Evolutionary conservation across 2,329 filamentous ascomycete genomes (phyloP).

Genomic region (Fusarium burgessii): DNA sequence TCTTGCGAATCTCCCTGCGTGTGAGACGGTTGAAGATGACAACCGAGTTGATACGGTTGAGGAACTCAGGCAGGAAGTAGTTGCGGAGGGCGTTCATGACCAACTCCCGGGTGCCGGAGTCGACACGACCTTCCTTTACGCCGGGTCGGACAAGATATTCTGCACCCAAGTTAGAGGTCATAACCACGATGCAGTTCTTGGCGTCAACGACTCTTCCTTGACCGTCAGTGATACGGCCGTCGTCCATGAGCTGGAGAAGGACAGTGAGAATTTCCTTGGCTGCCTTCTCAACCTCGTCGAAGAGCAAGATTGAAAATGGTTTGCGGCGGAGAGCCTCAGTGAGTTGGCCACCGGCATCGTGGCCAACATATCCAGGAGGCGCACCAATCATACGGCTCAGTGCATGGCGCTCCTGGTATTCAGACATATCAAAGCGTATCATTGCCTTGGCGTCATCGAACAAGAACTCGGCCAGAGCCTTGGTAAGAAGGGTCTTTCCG

Average conservation of each 20-base stretch:
- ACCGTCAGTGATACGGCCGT: slow-evolving; percentile 97
- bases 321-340: slow-evolving; percentile 94
- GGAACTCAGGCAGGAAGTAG: slow-evolving; percentile 98
- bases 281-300: slow-evolving; percentile 98
- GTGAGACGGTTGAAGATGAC: slow-evolving; percentile 99
- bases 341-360: slow-evolving; percentile 94
- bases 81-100: slow-evolving; percentile 92
- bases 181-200: slow-evolving; percentile 98
- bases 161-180: slow-evolving; percentile 97
- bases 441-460: slow-evolving; percentile 98
- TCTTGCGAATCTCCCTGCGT: slow-evolving; percentile 88
- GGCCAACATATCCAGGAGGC: slow-evolving; percentile 95
- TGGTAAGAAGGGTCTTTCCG: slow-evolving; percentile 96
- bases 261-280: slow-evolving; percentile 98
- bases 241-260: slow-evolving; percentile 98
- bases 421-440: slow-evolving; percentile 99
- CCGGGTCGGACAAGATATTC: slow-evolving; percentile 89
- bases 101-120: slow-evolving; percentile 84
- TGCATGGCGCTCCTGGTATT: slow-evolving; percentile 97
- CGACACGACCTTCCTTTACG: slow-evolving; percentile 84
- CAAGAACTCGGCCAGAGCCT: slow-evolving; percentile 95
- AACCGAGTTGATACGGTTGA: slow-evolving; percentile 95
- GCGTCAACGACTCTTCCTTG: slow-evolving; percentile 96
- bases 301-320: slow-evolving; percentile 97
- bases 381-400: slow-evolving; percentile 98